phyloP scores from a whole-genome alignment of 2,329 filamentous ascomycete genomes.

The Verticillium longisporum region DNA sequence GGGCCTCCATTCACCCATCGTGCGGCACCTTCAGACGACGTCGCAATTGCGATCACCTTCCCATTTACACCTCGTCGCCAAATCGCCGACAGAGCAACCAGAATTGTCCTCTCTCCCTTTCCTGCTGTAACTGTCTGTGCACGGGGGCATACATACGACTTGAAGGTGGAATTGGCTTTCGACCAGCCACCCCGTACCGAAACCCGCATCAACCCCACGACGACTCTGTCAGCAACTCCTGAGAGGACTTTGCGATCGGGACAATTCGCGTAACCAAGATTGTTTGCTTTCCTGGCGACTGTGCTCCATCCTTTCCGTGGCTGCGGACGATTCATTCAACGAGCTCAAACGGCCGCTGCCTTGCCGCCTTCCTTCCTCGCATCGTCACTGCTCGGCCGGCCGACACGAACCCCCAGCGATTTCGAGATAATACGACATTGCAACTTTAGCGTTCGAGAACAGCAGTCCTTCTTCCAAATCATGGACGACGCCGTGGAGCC shows the following conservation, averaged over 20 bases:
- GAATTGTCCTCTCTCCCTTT: not conserved
- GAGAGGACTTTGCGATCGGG: not conserved
- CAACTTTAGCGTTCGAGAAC: too few relatives aligned
- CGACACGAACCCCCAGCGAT: not conserved
- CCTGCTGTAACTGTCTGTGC: not conserved
- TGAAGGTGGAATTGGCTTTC: not conserved
- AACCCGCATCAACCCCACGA: not conserved
- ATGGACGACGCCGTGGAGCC: not conserved
- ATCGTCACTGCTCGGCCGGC: not conserved
- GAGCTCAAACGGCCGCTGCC: not conserved
- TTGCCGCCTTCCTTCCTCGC: not conserved
- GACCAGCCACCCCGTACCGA: not conserved
- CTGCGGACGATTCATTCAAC: not conserved
- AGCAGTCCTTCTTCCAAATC: too few relatives aligned
- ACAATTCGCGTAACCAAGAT: not conserved
- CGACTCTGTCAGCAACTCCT: not conserved
- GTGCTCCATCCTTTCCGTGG: not conserved
- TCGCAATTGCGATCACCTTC: not conserved
- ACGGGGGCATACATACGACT: not conserved
- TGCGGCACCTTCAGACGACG: not conserved
- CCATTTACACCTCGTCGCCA: not conserved
- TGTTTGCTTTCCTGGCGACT: not conserved
- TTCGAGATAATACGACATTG: not conserved
- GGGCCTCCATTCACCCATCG: not conserved
- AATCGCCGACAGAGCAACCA: not conserved